Base-by-base conservation (phyloP, 768 basidiomycete genomes). In the Pseudohyphozyma bogoriensis region DNA sequence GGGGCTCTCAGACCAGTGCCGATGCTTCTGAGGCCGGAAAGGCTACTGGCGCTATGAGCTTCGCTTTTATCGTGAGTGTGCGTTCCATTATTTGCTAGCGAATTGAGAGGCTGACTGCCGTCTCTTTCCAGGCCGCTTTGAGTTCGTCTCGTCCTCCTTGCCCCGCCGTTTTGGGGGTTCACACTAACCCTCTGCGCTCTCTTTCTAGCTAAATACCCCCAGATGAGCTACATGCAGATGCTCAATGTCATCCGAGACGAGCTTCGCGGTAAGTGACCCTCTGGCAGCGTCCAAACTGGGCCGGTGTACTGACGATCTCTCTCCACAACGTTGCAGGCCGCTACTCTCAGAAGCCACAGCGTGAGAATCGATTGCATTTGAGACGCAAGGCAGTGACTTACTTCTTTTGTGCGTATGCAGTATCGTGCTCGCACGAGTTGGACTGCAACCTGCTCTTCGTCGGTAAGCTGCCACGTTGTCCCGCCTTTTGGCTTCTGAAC, bases 41-140 rank as follows among this genome's bases (percentile, higher is more conserved):
- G 59, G 77, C 77, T 3, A 79, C 78, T 1, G 79, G 79, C 9
- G 78, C 78, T 4, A 79, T 78, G 78, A 74, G 72, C 16, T 78
- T 72, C 61, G 74, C 72, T 6, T 61, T 58, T 33, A 44, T 56
- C 24, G 32, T n/a, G n/a, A 18, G 29, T 29, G 9, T 28, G 39
- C 12, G 12, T 40, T 11, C 11, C 39, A 40, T 35, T 51, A 37
- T 44, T 7, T 18, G 36, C 29, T 44, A 8, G 4, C 36, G 6
- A 16, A 9, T 35, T 32, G n/a, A n/a, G n/a, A 4, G 3, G 20
- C 32, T 29, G n/a, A 36, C 22, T 24, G 32, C 18, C 44, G 9
- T 45, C n/a, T n/a, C n/a, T n/a, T n/a, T n/a, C n/a, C n/a, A n/a
- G n/a, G n/a, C 6, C n/a, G 33, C 50, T 13, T 35, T 51, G 32